Evolutionary conservation across 1,284 basidiomycete genomes (phyloP), one percentile per base, ranked within the genome.

Genomic region (Trichosporon sp.): DNA sequence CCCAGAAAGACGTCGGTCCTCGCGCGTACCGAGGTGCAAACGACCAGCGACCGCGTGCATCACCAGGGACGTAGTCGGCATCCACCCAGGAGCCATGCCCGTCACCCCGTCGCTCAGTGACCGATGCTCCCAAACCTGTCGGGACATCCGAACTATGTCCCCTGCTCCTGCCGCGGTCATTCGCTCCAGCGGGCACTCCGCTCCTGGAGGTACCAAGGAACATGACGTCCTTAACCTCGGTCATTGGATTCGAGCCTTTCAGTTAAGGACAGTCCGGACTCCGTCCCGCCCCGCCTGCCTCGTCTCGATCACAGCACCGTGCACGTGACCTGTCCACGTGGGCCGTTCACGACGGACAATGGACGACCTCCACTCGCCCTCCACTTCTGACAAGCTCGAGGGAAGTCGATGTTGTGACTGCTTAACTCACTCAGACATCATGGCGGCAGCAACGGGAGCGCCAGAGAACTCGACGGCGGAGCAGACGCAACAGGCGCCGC

Each of bases 181-280:
- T 46, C 43, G 43, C 43, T 21, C 19, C 19, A 48, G 21, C 19
- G 19, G 19, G n/a, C 8, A 4, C 21, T 16, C 26, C 48, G 8
- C n/a, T 26, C 12, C 48, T 7, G 16, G 48, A 16, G n/a, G n/a
- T n/a, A 12, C 1, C 51, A 10, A 54, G 19, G 21, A 26, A 54
- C 51, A 54, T 54, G 51, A 54, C 51, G 51, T 54, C 51, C 51
- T 26, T 26, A 3, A 54, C 51, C 51, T 54, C 51, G 51, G 51
- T 54, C 51, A 54, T 21, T 21, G 51, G 51, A 54, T 26, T 26
- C 19, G 51, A 54, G 51, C 14, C 21, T 26, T 54, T 7, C 43
- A 46, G 43, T 46, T 14, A 1, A 12, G 43, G 8, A n/a, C 16
- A 26, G 6, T 26, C 26, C 26, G 19, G 19, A 10, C 21, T 7